A percentile compares a stretch with the other conserved stretches of the same genome.
Evolutionary conservation across 2,329 filamentous ascomycete genomes (phyloP).

Genomic region (Phialemonium atrogriseum): DNA sequence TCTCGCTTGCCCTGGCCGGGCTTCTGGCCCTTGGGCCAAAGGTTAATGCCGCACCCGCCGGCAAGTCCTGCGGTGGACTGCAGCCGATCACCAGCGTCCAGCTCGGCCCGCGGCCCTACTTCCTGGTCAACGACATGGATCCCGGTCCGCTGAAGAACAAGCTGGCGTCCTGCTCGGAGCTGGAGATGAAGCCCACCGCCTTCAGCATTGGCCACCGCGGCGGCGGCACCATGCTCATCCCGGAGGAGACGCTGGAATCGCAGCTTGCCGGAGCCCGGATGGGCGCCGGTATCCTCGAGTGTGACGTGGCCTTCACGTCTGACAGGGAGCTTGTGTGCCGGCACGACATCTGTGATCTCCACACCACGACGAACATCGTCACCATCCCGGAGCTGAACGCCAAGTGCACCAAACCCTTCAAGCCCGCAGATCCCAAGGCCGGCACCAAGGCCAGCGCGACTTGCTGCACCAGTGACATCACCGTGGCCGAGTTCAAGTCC

Average conservation of each 20-base stretch:
- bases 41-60: too few species aligned
- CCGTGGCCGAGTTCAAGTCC: slow-evolving; percentile 56
- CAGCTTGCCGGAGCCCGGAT: slow-evolving; percentile 55
- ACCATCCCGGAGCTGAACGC: slow-evolving; percentile 50
- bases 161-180: slow-evolving; percentile 50
- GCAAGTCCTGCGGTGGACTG: too few species aligned
- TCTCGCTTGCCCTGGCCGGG: too few species aligned
- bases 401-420: slow-evolving; percentile 56
- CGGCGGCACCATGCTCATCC: slow-evolving; percentile 52
- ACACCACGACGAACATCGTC: slow-evolving; percentile 62
- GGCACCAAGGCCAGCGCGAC: slow-evolving; percentile 48
- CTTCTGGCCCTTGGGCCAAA: too few species aligned
- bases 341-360: slow-evolving; percentile 59
- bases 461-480: slow-evolving; percentile 67
- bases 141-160: slow-evolving; percentile 50
- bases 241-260: slow-evolving; percentile 54
- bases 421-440: slow-evolving; percentile 41
- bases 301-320: slow-evolving; percentile 58
- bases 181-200: slow-evolving; percentile 38
- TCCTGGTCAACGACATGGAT: slow-evolving; percentile 55
- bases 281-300: slow-evolving; percentile 60
- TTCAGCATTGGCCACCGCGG: slow-evolving; percentile 58
- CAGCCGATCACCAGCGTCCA: slow-evolving; percentile 43
- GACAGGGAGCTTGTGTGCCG: slow-evolving; percentile 60
- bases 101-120: slow-evolving; percentile 56